Percentiles rank a stretch among this genome's conserved stretches.
These are phyloP conservation scores for Prunus davidiana DNA, from an alignment of 306 rosid species.

Conservation along the genomic window DNA sequence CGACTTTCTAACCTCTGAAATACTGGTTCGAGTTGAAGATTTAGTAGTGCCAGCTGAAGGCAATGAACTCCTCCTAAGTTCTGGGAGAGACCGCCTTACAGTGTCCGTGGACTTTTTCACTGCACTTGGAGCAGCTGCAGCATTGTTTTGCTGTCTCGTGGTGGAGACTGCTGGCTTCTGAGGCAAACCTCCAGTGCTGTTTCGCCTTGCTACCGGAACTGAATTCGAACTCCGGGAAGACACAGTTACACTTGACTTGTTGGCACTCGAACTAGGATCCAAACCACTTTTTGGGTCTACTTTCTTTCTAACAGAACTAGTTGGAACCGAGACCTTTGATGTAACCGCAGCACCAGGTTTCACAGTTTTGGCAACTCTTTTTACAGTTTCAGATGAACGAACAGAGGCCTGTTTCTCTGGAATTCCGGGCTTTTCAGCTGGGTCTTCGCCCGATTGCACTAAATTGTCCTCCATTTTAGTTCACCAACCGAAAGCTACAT, in stretches of 20 bases:
- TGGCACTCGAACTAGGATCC: slow-evolving; percentile 32
- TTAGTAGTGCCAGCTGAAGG: slow-evolving; percentile 43
- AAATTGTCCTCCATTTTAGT: slow-evolving; percentile 57
- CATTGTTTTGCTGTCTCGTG: slow-evolving; percentile 21
- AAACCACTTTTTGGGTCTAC: slow-evolving; percentile 39
- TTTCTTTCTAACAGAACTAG: slow-evolving; percentile 43
- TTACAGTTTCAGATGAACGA: slow-evolving; percentile 31
- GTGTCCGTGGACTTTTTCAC: slow-evolving; percentile 38
- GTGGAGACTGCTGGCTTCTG: slow-evolving; percentile 54
- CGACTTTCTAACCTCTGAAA: slow-evolving; percentile 46
- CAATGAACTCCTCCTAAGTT: slow-evolving; percentile 59
- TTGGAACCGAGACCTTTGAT: slow-evolving; percentile 26
- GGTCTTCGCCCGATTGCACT: slow-evolving; percentile 37
- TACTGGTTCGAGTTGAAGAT: slow-evolving; percentile 32
- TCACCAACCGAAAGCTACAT: slow-evolving; percentile 21
- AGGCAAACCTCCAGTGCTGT: slow-evolving; percentile 65
- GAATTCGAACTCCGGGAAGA: slow-evolving; percentile 41
- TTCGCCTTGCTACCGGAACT: slow-evolving; percentile 52
- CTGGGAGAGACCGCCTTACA: slow-evolving; percentile 67
- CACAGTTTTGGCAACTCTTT: slow-evolving; percentile 31
- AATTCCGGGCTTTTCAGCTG: slow-evolving; percentile 32
- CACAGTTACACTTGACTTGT: slow-evolving; percentile 43
- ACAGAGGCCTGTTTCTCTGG: slow-evolving; percentile 23
- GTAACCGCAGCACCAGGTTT: slow-evolving; percentile 33
- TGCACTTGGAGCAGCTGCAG: slow-evolving; percentile 16